Evolutionary conservation across 768 basidiomycete species (phyloP).

Genomic region (Inosperma sp.): DNA sequence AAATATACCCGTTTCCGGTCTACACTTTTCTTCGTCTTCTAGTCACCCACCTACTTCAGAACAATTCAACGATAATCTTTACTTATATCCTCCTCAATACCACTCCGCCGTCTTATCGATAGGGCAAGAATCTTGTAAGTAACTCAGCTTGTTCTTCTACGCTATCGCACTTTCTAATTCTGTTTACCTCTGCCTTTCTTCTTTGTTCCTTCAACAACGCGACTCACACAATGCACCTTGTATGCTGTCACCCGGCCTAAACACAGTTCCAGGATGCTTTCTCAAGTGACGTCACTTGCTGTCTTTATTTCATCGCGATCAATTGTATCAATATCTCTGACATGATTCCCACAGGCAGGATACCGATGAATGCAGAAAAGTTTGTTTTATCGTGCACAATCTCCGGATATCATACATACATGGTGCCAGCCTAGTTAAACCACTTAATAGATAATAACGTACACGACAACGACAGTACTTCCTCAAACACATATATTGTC

Average conservation of each 20-base stretch:
- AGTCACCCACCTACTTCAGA: background rate
- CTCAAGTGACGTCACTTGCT: background rate
- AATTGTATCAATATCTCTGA: background rate
- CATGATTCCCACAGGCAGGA: no score
- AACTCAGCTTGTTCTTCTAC: background rate
- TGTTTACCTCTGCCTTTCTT: background rate
- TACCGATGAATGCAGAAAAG: no score
- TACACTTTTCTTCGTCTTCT: no score
- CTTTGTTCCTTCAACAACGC: background rate
- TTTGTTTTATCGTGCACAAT: no score
- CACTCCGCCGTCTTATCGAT: background rate
- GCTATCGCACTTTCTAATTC: background rate
- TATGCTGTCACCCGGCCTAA: no score
- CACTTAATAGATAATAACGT: no score
- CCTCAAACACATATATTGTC: constrained; percentile 21
- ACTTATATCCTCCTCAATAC: background rate
- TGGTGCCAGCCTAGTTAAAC: no score
- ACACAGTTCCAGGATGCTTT: no score
- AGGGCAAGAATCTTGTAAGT: background rate
- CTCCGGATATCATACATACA: no score
- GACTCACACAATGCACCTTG: background rate
- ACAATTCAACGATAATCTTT: background rate
- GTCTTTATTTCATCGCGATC: no score
- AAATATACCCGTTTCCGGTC: no score
- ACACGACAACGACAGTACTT: background rate